These are phyloP conservation scores for Teratosphaeriaceae sp. DNA, from an alignment of 2,329 filamentous ascomycete species.

Conservation along the genomic window DNA sequence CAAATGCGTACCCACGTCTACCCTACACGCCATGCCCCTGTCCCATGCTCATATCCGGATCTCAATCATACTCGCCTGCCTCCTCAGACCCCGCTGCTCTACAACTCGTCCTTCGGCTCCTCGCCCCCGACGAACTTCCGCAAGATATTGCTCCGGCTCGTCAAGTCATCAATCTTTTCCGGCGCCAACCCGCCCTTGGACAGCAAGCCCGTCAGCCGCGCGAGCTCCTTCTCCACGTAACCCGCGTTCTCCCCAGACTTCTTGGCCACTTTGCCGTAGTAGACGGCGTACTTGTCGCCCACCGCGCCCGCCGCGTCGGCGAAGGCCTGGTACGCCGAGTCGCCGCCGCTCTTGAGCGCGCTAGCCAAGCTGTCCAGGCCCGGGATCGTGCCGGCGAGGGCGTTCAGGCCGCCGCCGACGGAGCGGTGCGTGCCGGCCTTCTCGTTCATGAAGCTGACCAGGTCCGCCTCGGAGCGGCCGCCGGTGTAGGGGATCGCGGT, in stretches of 20 bases:
- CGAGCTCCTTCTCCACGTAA: slow-evolving; percentile 80
- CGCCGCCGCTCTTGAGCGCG: slow-evolving; percentile 58
- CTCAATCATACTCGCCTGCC: background rate
- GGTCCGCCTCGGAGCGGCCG: slow-evolving; percentile 66
- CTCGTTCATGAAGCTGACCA: slow-evolving; percentile 78
- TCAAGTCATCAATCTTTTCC: slow-evolving; percentile 83
- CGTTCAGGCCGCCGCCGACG: slow-evolving; percentile 71
- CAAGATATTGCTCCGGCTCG: slow-evolving; percentile 81
- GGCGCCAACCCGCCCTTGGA: slow-evolving; percentile 79
- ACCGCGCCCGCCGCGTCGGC: slow-evolving; percentile 63
- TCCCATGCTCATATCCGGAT: background rate
- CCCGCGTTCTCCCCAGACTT: slow-evolving; percentile 73
- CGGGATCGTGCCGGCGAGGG: slow-evolving; percentile 73
- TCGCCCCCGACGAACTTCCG: slow-evolving; percentile 58
- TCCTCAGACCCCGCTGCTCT: slow-evolving; percentile 1
- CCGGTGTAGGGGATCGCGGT: slow-evolving; percentile 65
- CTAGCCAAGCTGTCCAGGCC: slow-evolving; percentile 68
- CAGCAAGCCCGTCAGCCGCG: slow-evolving; percentile 70
- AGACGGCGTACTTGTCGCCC: slow-evolving; percentile 78
- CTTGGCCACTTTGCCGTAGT: slow-evolving; percentile 81
- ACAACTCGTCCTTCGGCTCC: slow-evolving; percentile 28
- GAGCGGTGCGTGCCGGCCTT: slow-evolving; percentile 83
- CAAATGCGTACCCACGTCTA: no score
- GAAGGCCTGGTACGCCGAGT: slow-evolving; percentile 62
- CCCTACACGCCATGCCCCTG: no score